These are phyloP conservation scores for Asclepias syriaca DNA, from an alignment of 257 asterid genomes.

Conservation along the genomic window DNA sequence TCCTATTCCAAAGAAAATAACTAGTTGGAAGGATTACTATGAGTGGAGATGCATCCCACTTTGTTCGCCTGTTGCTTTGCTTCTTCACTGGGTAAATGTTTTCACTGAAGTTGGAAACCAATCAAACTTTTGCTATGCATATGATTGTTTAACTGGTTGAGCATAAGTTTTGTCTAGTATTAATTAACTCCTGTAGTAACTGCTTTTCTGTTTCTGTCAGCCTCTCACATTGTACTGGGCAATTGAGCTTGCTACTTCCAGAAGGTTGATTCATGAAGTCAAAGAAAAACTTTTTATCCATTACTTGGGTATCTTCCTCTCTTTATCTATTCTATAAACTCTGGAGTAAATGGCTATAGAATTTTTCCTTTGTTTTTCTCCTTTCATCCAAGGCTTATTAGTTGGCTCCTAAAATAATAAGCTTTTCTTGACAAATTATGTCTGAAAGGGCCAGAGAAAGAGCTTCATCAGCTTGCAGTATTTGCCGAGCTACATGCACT, in stretches of 20 bases:
- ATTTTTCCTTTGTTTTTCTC: neutral
- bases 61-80: constrained; percentile 74
- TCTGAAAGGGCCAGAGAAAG: constrained; percentile 77
- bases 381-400: neutral
- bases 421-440: constrained; percentile 21
- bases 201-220: constrained; percentile 34
- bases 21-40: constrained; percentile 78
- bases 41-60: constrained; percentile 91
- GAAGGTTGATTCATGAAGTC: constrained; percentile 45
- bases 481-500: constrained; percentile 77
- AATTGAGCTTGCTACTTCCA: constrained; percentile 47
- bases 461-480: constrained; percentile 70
- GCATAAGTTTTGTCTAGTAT: neutral
- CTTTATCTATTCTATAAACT: neutral
- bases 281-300: constrained; percentile 55
- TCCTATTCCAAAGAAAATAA: constrained; percentile 32
- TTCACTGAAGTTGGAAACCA: neutral
- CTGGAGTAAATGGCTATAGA: neutral
- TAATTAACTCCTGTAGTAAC: constrained; percentile 8
- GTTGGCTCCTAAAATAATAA: constrained; percentile 12
- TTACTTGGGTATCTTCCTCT: constrained; percentile 62
- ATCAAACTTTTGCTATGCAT: neutral
- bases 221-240: constrained; percentile 76
- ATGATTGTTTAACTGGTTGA: neutral
- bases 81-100: constrained; percentile 87